Conservation (phyloP, 2,329 filamentous ascomycete species). For the Amauroascus niger region DNA sequence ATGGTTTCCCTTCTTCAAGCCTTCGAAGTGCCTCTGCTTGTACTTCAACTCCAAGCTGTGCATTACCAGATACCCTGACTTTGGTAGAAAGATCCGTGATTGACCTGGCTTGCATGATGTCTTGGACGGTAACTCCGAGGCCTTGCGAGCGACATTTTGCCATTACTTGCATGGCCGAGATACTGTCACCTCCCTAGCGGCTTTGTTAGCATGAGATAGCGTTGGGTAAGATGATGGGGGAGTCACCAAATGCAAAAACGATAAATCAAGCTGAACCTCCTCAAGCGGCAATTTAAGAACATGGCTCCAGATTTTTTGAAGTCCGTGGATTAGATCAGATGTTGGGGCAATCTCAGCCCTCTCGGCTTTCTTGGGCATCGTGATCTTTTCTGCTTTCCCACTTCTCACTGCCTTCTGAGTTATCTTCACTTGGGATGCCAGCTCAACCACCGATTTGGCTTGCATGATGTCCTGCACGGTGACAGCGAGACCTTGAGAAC, state of each 20-base stretch:
- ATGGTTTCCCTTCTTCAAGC: constrained; percentile 11
- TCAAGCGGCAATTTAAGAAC: constrained; percentile 18
- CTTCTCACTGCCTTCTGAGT: not conserved
- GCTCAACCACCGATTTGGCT: constrained; percentile 13
- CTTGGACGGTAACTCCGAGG: constrained; percentile 16
- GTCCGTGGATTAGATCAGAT: constrained; percentile 6
- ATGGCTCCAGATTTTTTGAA: constrained; percentile 20
- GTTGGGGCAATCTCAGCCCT: not conserved
- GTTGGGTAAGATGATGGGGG: not conserved
- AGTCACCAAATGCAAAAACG: constrained; percentile 24
- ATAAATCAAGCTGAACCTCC: constrained; percentile 20
- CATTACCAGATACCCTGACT: not conserved
- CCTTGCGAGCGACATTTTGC: constrained; percentile 17
- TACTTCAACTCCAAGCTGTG: not conserved
- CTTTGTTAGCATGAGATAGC: constrained; percentile 11
- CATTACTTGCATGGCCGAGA: constrained; percentile 23
- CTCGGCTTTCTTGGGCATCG: not conserved
- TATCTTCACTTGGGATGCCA: constrained; percentile 6
- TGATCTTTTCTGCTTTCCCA: not conserved
- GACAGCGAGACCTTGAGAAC: constrained; percentile 16
- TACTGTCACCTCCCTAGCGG: constrained; percentile 23
- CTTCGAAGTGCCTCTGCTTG: not conserved
- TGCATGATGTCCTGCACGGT: constrained; percentile 19
- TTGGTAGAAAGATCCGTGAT: constrained; percentile 14
- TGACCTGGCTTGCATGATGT: constrained; percentile 17